Evolutionary conservation across 768 basidiomycete species (phyloP).

Genomic region (Panus rudis): DNA sequence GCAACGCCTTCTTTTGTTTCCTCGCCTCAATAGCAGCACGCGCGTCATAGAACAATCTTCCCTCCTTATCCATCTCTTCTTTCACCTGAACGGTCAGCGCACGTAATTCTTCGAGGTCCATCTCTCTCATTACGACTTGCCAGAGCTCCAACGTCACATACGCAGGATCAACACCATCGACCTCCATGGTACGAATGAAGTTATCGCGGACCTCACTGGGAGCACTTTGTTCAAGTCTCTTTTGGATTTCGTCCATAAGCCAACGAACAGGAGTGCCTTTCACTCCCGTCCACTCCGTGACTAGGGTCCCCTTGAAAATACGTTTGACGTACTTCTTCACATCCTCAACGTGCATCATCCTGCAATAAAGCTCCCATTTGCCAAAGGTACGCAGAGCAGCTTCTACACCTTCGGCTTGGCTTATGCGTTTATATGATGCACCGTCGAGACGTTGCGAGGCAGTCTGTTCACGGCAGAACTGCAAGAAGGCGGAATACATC

Average conservation of each 20-base stretch:
- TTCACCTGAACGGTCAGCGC: constrained; percentile 11
- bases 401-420: constrained; percentile 3
- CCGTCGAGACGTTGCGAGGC: not conserved
- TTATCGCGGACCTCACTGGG: not conserved
- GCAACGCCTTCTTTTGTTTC: constrained; percentile 11
- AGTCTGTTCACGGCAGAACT: constrained; percentile 33
- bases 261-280: constrained; percentile 15
- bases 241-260: constrained; percentile 18
- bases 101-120: constrained; percentile 14
- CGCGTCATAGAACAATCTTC: constrained; percentile 14
- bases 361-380: constrained; percentile 19
- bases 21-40: constrained; percentile 12
- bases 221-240: constrained; percentile 6
- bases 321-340: constrained; percentile 18
- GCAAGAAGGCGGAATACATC: constrained; percentile 56
- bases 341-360: constrained; percentile 17
- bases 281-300: constrained; percentile 19
- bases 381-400: constrained; percentile 11
- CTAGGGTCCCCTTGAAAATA: constrained; percentile 17
- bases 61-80: constrained; percentile 15
- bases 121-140: constrained; percentile 14
- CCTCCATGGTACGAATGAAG: not conserved
- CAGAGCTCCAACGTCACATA: constrained; percentile 10
- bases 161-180: constrained; percentile 1
- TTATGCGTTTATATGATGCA: not conserved